Base-by-base conservation (phyloP, 148 eudicot genomes). In the Rhododendron williamsianum region DNA sequence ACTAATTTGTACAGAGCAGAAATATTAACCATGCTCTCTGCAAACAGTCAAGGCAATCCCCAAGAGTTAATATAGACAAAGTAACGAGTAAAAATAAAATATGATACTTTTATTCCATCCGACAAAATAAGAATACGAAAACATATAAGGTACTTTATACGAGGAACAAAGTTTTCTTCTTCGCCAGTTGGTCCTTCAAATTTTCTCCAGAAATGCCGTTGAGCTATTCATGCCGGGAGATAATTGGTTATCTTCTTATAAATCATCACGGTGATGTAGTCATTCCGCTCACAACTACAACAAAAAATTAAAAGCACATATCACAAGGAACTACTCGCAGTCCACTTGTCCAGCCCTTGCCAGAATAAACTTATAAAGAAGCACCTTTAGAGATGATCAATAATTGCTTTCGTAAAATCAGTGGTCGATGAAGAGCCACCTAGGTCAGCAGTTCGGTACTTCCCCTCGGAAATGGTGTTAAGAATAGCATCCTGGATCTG, bases 381-480 rank as follows among this genome's bases (percentile, higher is more conserved):
- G 84, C 78, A 58, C 78, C 45, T 87, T 92, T 87, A 94, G 71
- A 96, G 94, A 89, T 93, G 95, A 82, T 92, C 94, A 79, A 95
- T 93, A 33, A 96, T 91, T 3, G 98, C 99, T 65, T 93, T 91
- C 21, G 99, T 96, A 82, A 94, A 96, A 9, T 96, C 96, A 7
- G 92, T 85, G 27, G 99, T 96, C 6, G 99, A 86, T 54, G 99
- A 84, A 74, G 86, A 81, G 84, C 99, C 99, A 83, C 98, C 98
- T 84, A 96, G 98, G 87, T 96, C 99, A 11, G 86, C 90, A 8
- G 99, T 96, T 91, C 99, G 88, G 90, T 93, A 95, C 78, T 93
- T 93, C 15, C 98, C 99, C 87, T 94, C 98, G 13, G 98, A 91
- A 69, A 97, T 97, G 18, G 99, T 97, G 74, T 90, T 85, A 60